Evolutionary conservation across 2,329 filamentous ascomycete genomes (phyloP), one percentile per base, ranked within the genome.

Genomic region (Curvularia hawaiiensis): DNA sequence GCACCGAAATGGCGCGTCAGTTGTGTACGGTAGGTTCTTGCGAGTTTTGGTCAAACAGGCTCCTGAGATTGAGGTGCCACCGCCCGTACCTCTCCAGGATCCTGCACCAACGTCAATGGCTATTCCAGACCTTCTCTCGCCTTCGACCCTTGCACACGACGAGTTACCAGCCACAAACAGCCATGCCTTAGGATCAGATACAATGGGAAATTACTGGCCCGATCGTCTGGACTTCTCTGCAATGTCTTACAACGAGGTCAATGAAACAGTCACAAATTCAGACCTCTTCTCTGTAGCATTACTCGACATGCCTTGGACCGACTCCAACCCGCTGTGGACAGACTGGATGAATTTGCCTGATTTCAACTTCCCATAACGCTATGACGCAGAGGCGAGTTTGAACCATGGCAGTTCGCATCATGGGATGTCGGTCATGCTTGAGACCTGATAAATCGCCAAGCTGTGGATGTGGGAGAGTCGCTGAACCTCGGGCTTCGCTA

Each of bases 171-270:
- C 40, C 31, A 54, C 41, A 18, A 58, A 47, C 38, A 52, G 22
- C 43, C 63, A 30, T 18, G 52, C 50, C 3, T 38, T 47, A 45
- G 46, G 52, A 2, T 56, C 56, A 22, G 65, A 72, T 46, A 49
- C 63, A 12, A 45, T 68, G n/a, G 58, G 56, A 4, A 54, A 54
- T 18, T 58, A 63, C 14, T 71, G 67, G 70, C 48, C 56, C 5
- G 68, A 72, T 20, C 65, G 67, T 35, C 66, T 89, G 22, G 85
- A 86, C 24, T 88, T 89, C 69, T 89, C 86, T 2, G 79, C 85
- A 31, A 90, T 90, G 88, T 89, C 87, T 0, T 86, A 88, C 56
- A 83, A 88, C 56, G 86, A 90, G 68, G 87, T 90, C 46, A 81
- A 85, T 5, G 85, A 89, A 61, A 85, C 87, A 4, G 80, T 90